Evolutionary conservation across 2,329 filamentous ascomycete genomes (phyloP), one percentile per base, ranked within the genome.

Genomic region (Phaeosphaeriaceae sp.): DNA sequence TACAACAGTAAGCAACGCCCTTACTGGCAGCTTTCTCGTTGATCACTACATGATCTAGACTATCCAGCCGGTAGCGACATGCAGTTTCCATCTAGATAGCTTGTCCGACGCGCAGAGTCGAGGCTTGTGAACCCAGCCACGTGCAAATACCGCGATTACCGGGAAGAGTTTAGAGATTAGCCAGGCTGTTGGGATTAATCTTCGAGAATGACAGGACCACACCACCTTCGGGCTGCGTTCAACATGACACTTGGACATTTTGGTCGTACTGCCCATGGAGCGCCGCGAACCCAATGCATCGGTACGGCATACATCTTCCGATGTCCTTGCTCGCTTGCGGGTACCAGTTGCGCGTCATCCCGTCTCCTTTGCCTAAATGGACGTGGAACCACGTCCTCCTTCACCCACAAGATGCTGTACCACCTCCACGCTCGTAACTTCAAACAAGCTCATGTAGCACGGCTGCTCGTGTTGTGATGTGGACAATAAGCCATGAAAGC

Each of bases 311-410:
- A 20, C 31, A 36, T 36, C 3, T 36, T 36, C 20, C 47, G 27
- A 36, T 49, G 24, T 36, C 47, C 47, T n/a, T n/a, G 25, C 47
- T 49, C 47, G 24, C 47, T 49, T 49, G 47, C 25, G 47, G 25
- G 31, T 36, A 36, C 31, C 47, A 33, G 47, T 33, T 7, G 47
- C 27, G 31, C 13, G 24, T 25, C 47, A 33, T 25, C 45, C 45
- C 20, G n/a, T 10, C 24, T n/a, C 11, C 25, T n/a, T 36, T 49
- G 24, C 47, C 25, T 19, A 49, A 49, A 31, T 17, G 24, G 31
- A 7, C 25, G 17, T 9, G 24, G 47, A 27, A n/a, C 24, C 47
- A n/a, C 17, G n/a, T 19, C 11, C 20, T 27, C 27, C 25, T 11
- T 11, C 47, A 49, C 15, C 25, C 25, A 27, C 19, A n/a, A 21